phyloP scores from a whole-genome alignment of 306 rosid genomes.

The Canavalia gladiata region DNA sequence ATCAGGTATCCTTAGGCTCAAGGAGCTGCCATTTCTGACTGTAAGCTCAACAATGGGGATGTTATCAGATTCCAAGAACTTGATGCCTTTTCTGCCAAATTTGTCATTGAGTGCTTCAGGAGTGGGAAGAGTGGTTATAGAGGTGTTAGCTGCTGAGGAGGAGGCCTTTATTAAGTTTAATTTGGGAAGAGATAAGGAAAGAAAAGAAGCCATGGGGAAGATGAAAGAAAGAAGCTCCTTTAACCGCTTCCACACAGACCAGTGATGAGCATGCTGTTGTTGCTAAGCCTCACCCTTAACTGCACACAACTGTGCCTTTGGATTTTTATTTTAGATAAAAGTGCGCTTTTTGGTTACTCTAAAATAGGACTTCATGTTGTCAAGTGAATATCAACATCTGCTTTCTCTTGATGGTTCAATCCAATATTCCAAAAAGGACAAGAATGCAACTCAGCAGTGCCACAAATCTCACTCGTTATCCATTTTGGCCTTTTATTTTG shows the following conservation, averaged over 20 bases:
- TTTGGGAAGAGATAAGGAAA: slow-evolving; percentile 83
- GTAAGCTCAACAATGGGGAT: slow-evolving; percentile 75
- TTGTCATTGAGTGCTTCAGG: slow-evolving; percentile 72
- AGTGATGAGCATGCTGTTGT: slow-evolving; percentile 47
- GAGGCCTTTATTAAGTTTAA: slow-evolving; percentile 63
- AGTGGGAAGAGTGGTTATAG: slow-evolving; percentile 47
- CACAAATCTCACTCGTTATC: slow-evolving; percentile 49
- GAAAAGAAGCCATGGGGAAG: slow-evolving; percentile 81
- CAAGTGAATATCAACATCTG: slow-evolving; percentile 25
- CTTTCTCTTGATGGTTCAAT: slow-evolving; percentile 16
- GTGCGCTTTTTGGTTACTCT: slow-evolving; percentile 27
- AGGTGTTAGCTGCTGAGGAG: slow-evolving; percentile 50
- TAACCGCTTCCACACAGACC: slow-evolving; percentile 63
- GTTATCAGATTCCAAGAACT: slow-evolving; percentile 67
- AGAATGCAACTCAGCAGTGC: slow-evolving; percentile 39
- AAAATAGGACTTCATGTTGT: slow-evolving; percentile 4
- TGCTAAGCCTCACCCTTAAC: slow-evolving; percentile 61
- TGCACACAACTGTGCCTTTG: slow-evolving; percentile 44
- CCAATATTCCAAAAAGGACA: slow-evolving; percentile 29
- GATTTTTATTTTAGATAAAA: slow-evolving; percentile 42
- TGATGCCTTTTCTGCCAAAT: slow-evolving; percentile 83
- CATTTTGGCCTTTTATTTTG: slow-evolving; percentile 32
- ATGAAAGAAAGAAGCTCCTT: slow-evolving; percentile 44
- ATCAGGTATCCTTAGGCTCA: slow-evolving; percentile 82
- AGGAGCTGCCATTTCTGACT: slow-evolving; percentile 89